These are phyloP conservation scores for Andrographis paniculata DNA, from an alignment of 305 asterid species.

Conservation along the genomic window DNA sequence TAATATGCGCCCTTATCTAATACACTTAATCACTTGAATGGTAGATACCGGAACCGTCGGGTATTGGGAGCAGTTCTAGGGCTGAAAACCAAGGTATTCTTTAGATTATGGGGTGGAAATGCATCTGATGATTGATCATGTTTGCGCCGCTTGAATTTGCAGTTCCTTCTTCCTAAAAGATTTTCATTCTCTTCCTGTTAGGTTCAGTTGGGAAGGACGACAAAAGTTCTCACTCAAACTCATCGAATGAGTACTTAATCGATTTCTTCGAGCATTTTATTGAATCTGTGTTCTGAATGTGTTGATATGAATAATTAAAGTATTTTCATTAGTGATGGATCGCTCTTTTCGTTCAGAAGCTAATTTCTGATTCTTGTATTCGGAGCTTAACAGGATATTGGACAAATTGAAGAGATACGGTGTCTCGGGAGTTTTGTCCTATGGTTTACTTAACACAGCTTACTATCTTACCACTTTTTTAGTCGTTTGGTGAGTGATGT, in stretches of 20 bases:
- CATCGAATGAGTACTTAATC: conserved; percentile 47
- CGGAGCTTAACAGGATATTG: conserved; percentile 42
- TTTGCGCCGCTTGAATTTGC: conserved; percentile 4
- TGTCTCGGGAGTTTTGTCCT: conserved; percentile 71
- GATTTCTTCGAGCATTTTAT: conserved; percentile 2
- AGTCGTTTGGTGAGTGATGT: conserved; percentile 69
- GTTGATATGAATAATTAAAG: no score
- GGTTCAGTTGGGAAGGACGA: conserved; percentile 35
- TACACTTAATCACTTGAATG: conserved; percentile 17
- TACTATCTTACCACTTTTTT: conserved; percentile 82
- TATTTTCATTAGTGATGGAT: conserved; percentile 10
- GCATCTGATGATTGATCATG: conserved; percentile 3
- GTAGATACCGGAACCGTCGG: conserved; percentile 29
- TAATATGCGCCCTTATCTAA: conserved; percentile 8
- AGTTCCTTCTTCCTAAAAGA: conserved; percentile 17
- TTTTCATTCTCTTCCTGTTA: conserved; percentile 20
- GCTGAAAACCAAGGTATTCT: conserved; percentile 33
- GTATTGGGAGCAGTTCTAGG: conserved; percentile 22
- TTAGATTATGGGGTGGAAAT: conserved; percentile 10
- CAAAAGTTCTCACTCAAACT: conserved; percentile 24
- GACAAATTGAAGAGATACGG: conserved; percentile 74
- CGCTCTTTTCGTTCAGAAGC: conserved; percentile 5
- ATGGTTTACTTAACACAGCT: conserved; percentile 81
- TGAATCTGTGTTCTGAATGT: no score
- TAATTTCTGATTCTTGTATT: conserved; percentile 24